Percentiles rank a stretch among this genome's conserved stretches.
Evolutionary conservation across 805 yeast genomes (phyloP).

Genomic region (Ogataea siamensis): DNA sequence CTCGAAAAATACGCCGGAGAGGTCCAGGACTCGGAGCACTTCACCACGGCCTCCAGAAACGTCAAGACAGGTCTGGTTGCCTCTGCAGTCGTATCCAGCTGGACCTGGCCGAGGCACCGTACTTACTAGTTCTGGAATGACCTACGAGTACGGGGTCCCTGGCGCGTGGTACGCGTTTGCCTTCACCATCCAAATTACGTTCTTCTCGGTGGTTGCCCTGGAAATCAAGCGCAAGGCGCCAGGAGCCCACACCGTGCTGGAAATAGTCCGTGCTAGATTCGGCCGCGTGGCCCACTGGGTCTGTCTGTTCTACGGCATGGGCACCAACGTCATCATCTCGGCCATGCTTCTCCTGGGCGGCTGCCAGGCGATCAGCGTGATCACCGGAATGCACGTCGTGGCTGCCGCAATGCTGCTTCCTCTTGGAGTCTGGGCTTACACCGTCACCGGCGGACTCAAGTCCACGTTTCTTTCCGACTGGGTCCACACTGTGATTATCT

Average conservation of each 20-base stretch:
- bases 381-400: slow-evolving; percentile 44
- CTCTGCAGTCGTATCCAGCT: slow-evolving; percentile 43
- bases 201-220: slow-evolving; percentile 38
- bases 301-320: slow-evolving; percentile 36
- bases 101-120: slow-evolving; percentile 34
- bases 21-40: slow-evolving; percentile 42
- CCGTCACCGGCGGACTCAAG: slow-evolving; percentile 49
- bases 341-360: slow-evolving; percentile 43
- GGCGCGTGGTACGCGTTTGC: slow-evolving; percentile 31
- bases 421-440: slow-evolving; percentile 46
- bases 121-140: slow-evolving; percentile 26
- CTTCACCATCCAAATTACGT: slow-evolving; percentile 37
- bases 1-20: slow-evolving; percentile 39
- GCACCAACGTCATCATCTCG: slow-evolving; percentile 38
- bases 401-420: slow-evolving; percentile 47
- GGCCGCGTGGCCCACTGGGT: slow-evolving; percentile 38
- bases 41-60: slow-evolving; percentile 44
- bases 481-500: slow-evolving; percentile 48
- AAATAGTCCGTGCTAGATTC: slow-evolving; percentile 37
- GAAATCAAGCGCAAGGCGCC: slow-evolving; percentile 43
- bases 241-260: slow-evolving; percentile 41
- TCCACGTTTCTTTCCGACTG: slow-evolving; percentile 53
- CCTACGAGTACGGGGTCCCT: slow-evolving; percentile 24
- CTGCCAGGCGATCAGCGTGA: slow-evolving; percentile 39
- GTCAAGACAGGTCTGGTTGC: slow-evolving; percentile 43